Percentiles rank a stretch among this genome's conserved stretches.
Evolutionary conservation across 2,329 filamentous ascomycete species (phyloP).

Genomic region (Cordyceps farinosa): DNA sequence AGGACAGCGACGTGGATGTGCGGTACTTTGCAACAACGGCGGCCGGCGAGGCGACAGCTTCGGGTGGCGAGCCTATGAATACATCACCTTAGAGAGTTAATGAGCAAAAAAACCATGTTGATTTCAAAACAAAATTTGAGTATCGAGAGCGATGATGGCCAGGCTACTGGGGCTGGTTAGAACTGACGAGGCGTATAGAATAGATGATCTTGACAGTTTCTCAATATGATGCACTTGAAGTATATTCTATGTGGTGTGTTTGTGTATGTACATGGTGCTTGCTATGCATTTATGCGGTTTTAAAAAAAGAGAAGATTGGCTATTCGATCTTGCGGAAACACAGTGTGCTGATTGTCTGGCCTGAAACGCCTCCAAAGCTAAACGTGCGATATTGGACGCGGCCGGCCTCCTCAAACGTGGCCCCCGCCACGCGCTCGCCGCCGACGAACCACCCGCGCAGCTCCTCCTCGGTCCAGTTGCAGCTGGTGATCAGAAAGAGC

Average conservation of each 20-base stretch:
- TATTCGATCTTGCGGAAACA: conserved; percentile 59
- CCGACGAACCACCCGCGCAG: conserved; percentile 72
- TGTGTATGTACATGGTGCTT: conserved; percentile 20
- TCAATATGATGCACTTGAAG: conserved; percentile 7
- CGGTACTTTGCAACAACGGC: conserved; percentile 96
- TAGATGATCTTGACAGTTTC: conserved; percentile 9
- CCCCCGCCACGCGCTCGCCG: conserved; percentile 27
- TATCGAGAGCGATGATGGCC: conserved; percentile 8
- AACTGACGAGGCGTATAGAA: conserved; percentile 13
- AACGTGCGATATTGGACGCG: conserved; percentile 81
- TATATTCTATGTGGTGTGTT: conserved; percentile 21
- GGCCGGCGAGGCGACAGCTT: conserved; percentile 53
- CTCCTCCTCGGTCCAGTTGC: conserved; percentile 96
- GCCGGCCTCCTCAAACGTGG: conserved; percentile 57
- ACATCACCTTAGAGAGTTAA: conserved; percentile 57
- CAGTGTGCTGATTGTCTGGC: conserved; percentile 83
- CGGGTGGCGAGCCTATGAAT: conserved; percentile 59
- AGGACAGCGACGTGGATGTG: conserved; percentile 97
- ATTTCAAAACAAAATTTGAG: conserved; percentile 16
- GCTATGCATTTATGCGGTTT: conserved; percentile 12
- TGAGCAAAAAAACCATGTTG: conserved; percentile 26
- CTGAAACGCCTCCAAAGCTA: conserved; percentile 82
- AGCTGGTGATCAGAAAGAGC: conserved; percentile 83
- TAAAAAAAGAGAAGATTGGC: not conserved
- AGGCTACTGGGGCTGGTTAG: conserved; percentile 5